phyloP scores from a whole-genome alignment of 345 rosid species.

The Salix viminalis region DNA sequence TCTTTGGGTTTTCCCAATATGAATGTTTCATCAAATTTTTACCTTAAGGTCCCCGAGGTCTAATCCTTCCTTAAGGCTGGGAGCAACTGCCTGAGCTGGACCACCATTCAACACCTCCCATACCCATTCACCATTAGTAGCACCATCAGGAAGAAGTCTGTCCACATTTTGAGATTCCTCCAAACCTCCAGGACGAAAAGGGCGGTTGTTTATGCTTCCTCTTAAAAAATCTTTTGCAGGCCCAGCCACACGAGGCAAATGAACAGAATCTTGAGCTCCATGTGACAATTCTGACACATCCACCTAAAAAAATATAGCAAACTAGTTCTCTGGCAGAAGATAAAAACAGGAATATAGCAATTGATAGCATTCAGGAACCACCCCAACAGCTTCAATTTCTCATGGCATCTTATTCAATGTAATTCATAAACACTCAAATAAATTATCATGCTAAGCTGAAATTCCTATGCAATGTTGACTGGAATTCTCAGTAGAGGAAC shows the following conservation, averaged over 20 bases:
- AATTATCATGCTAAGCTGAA: neutral
- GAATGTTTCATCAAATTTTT: conserved; percentile 13
- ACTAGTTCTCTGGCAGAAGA: conserved; percentile 27
- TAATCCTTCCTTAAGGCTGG: conserved; percentile 74
- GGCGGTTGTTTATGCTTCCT: conserved; percentile 88
- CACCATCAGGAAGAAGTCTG: conserved; percentile 70
- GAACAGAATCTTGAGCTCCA: conserved; percentile 62
- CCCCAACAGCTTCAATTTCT: neutral
- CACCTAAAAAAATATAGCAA: conserved; percentile 59
- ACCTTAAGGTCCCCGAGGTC: conserved; percentile 86
- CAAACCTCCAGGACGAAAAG: conserved; percentile 94
- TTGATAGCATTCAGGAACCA: neutral
- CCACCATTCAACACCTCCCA: conserved; percentile 67
- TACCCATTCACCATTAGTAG: conserved; percentile 75
- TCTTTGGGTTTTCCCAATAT: neutral
- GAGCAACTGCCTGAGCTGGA: conserved; percentile 64
- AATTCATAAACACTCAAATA: neutral
- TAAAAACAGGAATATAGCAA: conserved; percentile 20
- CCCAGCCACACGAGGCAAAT: conserved; percentile 55
- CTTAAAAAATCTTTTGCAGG: conserved; percentile 73
- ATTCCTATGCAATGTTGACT: neutral
- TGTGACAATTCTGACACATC: conserved; percentile 67
- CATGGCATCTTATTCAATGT: neutral
- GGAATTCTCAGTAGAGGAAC: neutral
- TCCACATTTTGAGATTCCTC: conserved; percentile 59